phyloP scores from a whole-genome alignment of 192 early-diverging fungal genomes.

The Backusella parvicylindrica region DNA sequence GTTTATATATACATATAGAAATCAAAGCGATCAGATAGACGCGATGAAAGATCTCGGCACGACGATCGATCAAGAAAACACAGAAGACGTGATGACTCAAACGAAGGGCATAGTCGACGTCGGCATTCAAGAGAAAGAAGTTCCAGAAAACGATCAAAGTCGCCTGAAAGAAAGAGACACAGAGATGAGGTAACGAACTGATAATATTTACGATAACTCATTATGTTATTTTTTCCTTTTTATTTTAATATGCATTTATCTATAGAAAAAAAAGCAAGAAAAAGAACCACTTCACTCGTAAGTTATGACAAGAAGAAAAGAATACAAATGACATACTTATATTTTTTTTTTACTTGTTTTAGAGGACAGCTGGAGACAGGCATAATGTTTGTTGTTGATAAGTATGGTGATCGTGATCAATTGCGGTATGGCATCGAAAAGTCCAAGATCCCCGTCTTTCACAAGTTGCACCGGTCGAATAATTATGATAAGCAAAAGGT shows the following conservation, averaged over 20 bases:
- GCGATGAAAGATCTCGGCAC: neutral
- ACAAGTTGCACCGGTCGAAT: neutral
- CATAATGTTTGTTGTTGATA: neutral
- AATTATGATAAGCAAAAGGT: neutral
- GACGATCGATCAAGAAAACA: neutral
- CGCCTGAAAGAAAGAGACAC: neutral
- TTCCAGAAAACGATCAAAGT: neutral
- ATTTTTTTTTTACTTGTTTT: neutral
- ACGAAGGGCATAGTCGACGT: neutral
- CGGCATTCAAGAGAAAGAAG: neutral
- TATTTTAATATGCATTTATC: neutral
- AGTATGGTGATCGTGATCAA: neutral
- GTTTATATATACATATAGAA: neutral
- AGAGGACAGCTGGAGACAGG: neutral
- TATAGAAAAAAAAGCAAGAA: neutral
- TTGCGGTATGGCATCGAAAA: constrained; percentile 22
- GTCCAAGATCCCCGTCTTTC: neutral
- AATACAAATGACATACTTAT: neutral
- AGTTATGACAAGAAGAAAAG: neutral
- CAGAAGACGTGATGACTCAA: neutral
- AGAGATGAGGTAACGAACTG: neutral
- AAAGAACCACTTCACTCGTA: neutral
- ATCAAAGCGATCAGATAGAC: neutral
- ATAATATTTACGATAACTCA: neutral
- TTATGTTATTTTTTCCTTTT: neutral